A percentile compares a stretch with the other conserved stretches of the same genome.
Conservation (phyloP, 78 protist genomes). For the Dictyostelium discoideum region DNA sequence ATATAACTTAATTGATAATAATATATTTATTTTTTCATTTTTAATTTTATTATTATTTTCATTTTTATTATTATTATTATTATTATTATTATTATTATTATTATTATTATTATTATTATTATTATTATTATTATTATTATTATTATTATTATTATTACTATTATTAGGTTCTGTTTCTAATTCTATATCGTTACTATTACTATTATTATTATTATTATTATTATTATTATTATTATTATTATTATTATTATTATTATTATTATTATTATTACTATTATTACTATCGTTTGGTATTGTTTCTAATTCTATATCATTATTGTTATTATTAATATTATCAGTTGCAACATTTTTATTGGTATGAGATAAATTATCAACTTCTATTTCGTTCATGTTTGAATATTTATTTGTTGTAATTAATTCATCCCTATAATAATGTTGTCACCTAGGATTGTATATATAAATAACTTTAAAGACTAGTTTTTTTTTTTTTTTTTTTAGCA, state of each 20-base stretch:
- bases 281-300: neutral
- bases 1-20: neutral
- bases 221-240: neutral
- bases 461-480: too few relatives aligned
- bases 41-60: neutral
- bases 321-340: neutral
- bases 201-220: neutral
- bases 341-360: neutral
- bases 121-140: constrained; percentile 13
- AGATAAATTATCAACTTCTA: neutral
- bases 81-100: neutral
- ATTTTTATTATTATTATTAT: neutral
- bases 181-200: neutral
- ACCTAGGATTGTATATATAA: too few relatives aligned
- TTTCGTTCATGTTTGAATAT: neutral
- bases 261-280: neutral
- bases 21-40: neutral
- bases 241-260: constrained; percentile 21
- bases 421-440: too few relatives aligned
- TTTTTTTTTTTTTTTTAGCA: too few relatives aligned
- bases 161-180: neutral
- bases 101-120: neutral
- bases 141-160: constrained; percentile 21
- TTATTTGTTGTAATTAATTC: neutral
- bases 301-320: neutral